Evolutionary conservation across 1,284 basidiomycete species (phyloP).

Genomic region (Puccinia hordei): DNA sequence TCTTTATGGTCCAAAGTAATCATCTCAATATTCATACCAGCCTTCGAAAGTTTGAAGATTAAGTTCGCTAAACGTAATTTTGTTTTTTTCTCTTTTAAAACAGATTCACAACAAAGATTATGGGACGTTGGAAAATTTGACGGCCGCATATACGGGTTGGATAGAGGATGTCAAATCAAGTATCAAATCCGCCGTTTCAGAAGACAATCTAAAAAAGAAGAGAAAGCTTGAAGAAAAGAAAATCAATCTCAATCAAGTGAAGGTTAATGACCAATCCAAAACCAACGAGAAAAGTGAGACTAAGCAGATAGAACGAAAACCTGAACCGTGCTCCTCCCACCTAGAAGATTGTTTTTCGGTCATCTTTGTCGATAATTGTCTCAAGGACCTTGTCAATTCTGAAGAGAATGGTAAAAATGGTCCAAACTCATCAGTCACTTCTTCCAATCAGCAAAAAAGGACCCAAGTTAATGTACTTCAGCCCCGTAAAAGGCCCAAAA

Average conservation of each 20-base stretch:
- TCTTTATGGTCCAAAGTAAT: constrained; percentile 39
- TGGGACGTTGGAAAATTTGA: constrained; percentile 1
- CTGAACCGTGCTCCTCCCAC: not conserved
- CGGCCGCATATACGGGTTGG: constrained; percentile 16
- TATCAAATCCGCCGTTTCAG: constrained; percentile 8
- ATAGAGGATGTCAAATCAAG: constrained; percentile 15
- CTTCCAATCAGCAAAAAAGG: constrained; percentile 2
- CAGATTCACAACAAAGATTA: constrained; percentile 48
- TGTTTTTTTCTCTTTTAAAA: not conserved
- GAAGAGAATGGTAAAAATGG: not conserved
- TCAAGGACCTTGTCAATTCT: not conserved
- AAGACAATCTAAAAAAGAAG: not conserved
- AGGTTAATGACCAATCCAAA: not conserved
- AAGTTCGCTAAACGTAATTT: not conserved
- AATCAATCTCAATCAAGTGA: not conserved
- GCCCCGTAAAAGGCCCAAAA: constrained; percentile 21
- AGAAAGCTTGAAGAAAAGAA: not conserved
- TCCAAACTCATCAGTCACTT: not conserved
- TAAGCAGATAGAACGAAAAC: not conserved
- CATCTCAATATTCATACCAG: not conserved
- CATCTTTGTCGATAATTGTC: constrained; percentile 12
- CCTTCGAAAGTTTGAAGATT: not conserved
- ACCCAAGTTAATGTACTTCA: constrained; percentile 7
- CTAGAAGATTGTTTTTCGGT: constrained; percentile 18
- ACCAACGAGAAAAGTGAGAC: no score